Evolutionary conservation across 306 rosid species (phyloP), one percentile per base, ranked within the genome.

Genomic region (Cucurbita maxima): DNA sequence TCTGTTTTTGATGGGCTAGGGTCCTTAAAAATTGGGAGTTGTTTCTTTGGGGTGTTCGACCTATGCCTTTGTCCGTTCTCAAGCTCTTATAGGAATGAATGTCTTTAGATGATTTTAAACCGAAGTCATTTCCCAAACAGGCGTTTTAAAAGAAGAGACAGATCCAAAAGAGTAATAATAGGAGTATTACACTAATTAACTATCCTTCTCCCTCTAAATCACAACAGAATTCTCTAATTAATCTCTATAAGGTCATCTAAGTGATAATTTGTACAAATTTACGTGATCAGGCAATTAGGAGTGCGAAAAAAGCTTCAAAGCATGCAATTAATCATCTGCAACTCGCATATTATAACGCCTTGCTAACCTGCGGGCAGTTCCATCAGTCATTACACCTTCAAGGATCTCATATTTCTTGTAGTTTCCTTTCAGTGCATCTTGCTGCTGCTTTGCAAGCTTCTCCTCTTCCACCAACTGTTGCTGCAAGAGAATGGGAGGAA

Each of bases 361-460:
- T 60, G 96, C 92, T 85, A 93, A 83, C 36, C 80, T 76, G 19
- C 56, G 76, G 22, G 90, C 94, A 79, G 85, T 79, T 82, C 82
- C 88, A 82, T 93, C 97, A 41, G 71, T 0, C 69, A 86, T 68
- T 37, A 93, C 79, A 30, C 79, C 63, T 0, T 87, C 86, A 30
- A 93, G 73, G 76, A 81, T 70, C 79, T 79, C 90, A 37, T 77
- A 84, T 85, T 90, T 93, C 60, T 78, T 83, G 76, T 83, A 78
- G 75, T 82, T 82, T 72, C 55, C 64, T 55, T 79, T 80, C 16
- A 90, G 86, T 10, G 78, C 37, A 2, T 78, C 88, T 30, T 50
- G 61, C 79, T 93, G 98, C 88, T 83, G 85, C 75, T 72, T 55
- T 7, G 86, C 82, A 20, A 93, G 91, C 77, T 87, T 80, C 86